Evolutionary conservation across 139 green algal species (phyloP).

Genomic region (Ulvella scutata): DNA sequence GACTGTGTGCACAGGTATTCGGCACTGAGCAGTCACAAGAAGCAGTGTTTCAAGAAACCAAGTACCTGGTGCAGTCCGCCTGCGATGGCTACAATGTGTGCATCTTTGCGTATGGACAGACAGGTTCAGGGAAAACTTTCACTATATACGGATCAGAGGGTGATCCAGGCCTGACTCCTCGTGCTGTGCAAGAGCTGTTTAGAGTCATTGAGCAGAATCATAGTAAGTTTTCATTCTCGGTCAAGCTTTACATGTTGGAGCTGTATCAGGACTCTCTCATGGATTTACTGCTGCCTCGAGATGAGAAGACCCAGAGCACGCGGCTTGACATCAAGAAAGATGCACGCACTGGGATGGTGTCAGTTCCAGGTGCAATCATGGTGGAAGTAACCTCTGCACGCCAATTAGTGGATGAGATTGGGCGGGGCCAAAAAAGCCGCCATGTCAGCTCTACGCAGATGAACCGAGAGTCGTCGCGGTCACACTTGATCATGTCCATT

Average conservation of each 20-base stretch:
- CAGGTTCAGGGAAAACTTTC: slow-evolving; percentile 73
- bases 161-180: slow-evolving; percentile 67
- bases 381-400: slow-evolving; percentile 31
- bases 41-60: slow-evolving; percentile 89
- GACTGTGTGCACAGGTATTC: slow-evolving; percentile 12
- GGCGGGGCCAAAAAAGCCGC: slow-evolving; percentile 33
- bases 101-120: slow-evolving; percentile 75
- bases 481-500: slow-evolving; percentile 88
- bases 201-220: slow-evolving; percentile 45
- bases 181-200: slow-evolving; percentile 82
- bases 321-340: slow-evolving; percentile 97
- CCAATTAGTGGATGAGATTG: slow-evolving; percentile 45
- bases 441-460: slow-evolving; percentile 45
- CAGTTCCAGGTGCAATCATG: slow-evolving; percentile 62
- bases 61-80: slow-evolving; percentile 86
- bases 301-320: slow-evolving; percentile 2
- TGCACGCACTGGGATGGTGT: slow-evolving; percentile 74
- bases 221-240: slow-evolving; percentile 67
- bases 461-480: slow-evolving; percentile 77
- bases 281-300: slow-evolving; percentile 65
- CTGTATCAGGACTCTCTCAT: slow-evolving; percentile 76
- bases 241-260: slow-evolving; percentile 91
- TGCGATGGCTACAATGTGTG: slow-evolving; percentile 67
- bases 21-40: slow-evolving; percentile 6
- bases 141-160: slow-evolving; percentile 69